Evolutionary conservation across 148 eudicot genomes (phyloP).

Genomic region (Pouteria glomerata): DNA sequence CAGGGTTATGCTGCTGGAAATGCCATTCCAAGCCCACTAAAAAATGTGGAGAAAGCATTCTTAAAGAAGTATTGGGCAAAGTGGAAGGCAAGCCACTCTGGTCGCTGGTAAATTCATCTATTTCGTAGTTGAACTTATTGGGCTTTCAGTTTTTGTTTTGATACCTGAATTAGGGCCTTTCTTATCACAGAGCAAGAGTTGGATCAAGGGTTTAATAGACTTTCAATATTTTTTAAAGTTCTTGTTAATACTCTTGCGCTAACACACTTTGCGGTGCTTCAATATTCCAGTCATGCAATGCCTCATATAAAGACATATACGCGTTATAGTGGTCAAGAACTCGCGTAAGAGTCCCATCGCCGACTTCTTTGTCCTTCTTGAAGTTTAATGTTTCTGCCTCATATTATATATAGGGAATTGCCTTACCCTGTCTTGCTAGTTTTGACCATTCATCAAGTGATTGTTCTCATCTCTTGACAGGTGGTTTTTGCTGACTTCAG

Average conservation of each 20-base stretch:
- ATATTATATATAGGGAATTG: too few species aligned
- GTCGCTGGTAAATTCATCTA: constrained; percentile 62
- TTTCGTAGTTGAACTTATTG: neutral
- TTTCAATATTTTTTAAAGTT: neutral
- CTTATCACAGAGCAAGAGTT: neutral
- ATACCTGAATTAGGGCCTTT: too few species aligned
- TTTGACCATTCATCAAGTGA: too few species aligned
- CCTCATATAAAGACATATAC: constrained; percentile 93
- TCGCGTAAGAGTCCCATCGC: constrained; percentile 63
- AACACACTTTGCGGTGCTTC: constrained; percentile 8
- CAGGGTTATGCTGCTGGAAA: constrained; percentile 97
- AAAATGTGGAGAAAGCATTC: constrained; percentile 90
- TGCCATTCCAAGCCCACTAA: constrained; percentile 79
- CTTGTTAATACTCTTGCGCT: neutral
- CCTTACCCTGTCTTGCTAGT: too few species aligned
- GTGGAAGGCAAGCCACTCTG: constrained; percentile 88
- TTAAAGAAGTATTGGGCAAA: constrained; percentile 88
- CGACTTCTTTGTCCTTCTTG: neutral
- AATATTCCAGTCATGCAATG: constrained; percentile 79
- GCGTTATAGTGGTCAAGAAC: constrained; percentile 82
- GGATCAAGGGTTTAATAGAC: neutral
- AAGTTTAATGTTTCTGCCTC: neutral
- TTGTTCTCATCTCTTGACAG: constrained; percentile 37
- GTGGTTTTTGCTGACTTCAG: constrained; percentile 89
- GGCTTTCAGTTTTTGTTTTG: too few species aligned